phyloP scores from a whole-genome alignment of 2,329 filamentous ascomycete genomes.

The Neopestalotiopsis clavispora region DNA sequence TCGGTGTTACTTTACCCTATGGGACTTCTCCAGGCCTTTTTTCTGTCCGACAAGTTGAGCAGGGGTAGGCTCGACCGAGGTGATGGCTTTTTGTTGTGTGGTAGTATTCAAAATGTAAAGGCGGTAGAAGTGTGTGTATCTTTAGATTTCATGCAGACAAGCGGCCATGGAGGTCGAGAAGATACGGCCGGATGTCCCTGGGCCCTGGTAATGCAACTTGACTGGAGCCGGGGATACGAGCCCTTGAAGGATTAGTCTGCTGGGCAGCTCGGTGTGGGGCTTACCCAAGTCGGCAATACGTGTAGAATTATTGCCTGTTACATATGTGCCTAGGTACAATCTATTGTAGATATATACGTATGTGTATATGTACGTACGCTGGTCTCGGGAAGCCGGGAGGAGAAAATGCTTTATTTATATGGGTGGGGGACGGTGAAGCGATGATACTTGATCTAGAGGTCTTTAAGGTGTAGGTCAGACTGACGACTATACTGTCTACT shows the following conservation, averaged over 20 bases:
- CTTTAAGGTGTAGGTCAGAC: not conserved
- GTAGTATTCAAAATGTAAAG: slow-evolving; percentile 16
- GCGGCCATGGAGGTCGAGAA: slow-evolving; percentile 12
- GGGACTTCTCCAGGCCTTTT: slow-evolving; percentile 14
- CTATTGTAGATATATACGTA: not conserved
- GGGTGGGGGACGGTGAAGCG: too few relatives aligned
- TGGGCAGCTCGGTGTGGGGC: not conserved
- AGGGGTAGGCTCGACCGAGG: not conserved
- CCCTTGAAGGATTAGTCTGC: slow-evolving; percentile 8
- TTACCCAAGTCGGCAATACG: not conserved
- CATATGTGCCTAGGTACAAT: not conserved
- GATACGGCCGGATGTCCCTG: slow-evolving; percentile 16
- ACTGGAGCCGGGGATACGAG: slow-evolving; percentile 5
- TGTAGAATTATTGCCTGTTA: not conserved
- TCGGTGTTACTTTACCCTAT: slow-evolving; percentile 23
- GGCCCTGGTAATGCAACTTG: not conserved
- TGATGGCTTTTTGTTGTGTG: slow-evolving; percentile 1
- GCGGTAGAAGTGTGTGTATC: slow-evolving; percentile 17
- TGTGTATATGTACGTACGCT: too few relatives aligned
- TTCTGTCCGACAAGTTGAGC: slow-evolving; percentile 23
- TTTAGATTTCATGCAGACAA: slow-evolving; percentile 14
- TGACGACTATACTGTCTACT: not conserved
- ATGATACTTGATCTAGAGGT: too few relatives aligned
- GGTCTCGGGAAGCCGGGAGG: too few relatives aligned
- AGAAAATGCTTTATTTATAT: too few relatives aligned